Evolutionary conservation across 345 rosid species (phyloP), one percentile per base, ranked within the genome.

Genomic region (Fremontodendron californicum): DNA sequence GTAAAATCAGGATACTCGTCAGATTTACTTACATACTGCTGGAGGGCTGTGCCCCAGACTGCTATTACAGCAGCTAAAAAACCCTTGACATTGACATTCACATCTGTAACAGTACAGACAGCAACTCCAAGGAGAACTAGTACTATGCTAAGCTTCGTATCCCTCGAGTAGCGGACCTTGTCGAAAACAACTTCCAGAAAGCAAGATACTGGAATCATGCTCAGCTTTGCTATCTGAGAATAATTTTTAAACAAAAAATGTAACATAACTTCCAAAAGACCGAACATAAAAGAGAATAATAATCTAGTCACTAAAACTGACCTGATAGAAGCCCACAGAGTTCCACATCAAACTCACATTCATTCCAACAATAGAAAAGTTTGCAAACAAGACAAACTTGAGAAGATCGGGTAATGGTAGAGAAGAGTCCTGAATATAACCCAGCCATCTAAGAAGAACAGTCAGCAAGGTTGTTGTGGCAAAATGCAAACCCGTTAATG

Each of bases 301-400:
- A 40, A 49, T 27, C 48, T 37, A 27, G 60, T 45, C 46, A 78
- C 35, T 0, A 40, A 71, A 57, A 71, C 83, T 77, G 69, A 90
- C 99, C 99, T 96, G 98, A 86, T 96, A 96, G 81, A 96, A 96
- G 33, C 99, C 99, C 19, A 96, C 99, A n/a, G 99, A 94, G 48
- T 94, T 96, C 99, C 97, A 96, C 99, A 96, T 94, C 63, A 96
- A 84, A 82, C 99, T 96, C 67, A 96, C 95, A 60, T 96, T 96
- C 99, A 96, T 96, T 77, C 99, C 98, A 85, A 96, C 99, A 54
- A 96, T 92, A 12, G 99, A 96, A 85, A 92, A 96, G 85, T 94
- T 96, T 39, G 98, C 97, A 69, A 93, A 96, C 79, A 96, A 39
- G 71, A 96, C 98, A 78, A 91, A 96, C 83, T 84, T 96, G 40